Evolutionary conservation across 306 rosid genomes (phyloP), one percentile per base, ranked within the genome.

Genomic region (Inga laurina): DNA sequence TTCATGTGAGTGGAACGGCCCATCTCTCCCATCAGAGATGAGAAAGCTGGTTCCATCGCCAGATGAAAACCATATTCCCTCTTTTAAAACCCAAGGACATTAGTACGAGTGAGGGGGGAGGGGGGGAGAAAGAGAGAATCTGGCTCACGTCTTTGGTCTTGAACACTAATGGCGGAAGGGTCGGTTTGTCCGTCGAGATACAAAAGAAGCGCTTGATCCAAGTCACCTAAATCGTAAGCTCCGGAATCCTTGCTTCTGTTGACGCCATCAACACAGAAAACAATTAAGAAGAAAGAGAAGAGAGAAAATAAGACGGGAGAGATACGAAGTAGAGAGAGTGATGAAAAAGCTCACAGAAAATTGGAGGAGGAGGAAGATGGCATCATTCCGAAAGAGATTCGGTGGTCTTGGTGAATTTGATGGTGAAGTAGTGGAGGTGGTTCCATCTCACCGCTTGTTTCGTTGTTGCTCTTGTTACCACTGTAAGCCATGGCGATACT

Each of bases 161-260:
- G 97, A 84, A 88, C 64, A 72, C 37, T 67, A 8, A 64, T 91
- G 0, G 91, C 81, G 4, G 94, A 88, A 4, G 94, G 83, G 73
- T 89, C 89, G n/a, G 90, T 76, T 71, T 92, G 97, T 83, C 97
- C 98, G 82, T 94, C 97, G n/a, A 94, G 91, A 79, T 97, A 97
- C 34, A 90, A 93, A 84, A 97, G 93, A 80, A 94, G 93, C 1
- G 98, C 97, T 88, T 90, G 99, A 87, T 97, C 99, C 74, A 97
- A 80, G 82, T 97, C 99, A 2, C 98, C 98, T 81, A 97, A 83
- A 86, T 94, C 99, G 89, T 94, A 94, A 71, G 92, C 90, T 77
- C 91, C 97, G 0, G 85, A 82, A 59, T 94, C 99, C 88, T 92
- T 94, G 88, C 82, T 82, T 82, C 97, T 90, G 84, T 64, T 71